A percentile compares a stretch with the other conserved stretches of the same genome.
Evolutionary conservation across 2,329 filamentous ascomycete genomes (phyloP).

Genomic region (Nemania bipapillata): DNA sequence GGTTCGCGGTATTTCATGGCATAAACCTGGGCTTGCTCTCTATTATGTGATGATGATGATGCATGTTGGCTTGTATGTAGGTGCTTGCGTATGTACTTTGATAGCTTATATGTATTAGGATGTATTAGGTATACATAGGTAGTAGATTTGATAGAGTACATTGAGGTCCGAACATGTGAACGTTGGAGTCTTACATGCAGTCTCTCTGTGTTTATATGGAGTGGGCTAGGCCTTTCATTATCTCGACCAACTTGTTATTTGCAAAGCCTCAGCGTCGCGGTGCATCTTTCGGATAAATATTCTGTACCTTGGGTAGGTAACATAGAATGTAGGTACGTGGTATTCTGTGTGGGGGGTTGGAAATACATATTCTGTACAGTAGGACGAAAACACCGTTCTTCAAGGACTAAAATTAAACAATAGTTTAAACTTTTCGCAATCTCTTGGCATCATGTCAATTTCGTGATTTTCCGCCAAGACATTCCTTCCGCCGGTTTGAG

Average conservation of each 20-base stretch:
- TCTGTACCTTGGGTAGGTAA: no score
- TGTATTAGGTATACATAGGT: no score
- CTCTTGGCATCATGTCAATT: conserved; percentile 14
- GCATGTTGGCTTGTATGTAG: not conserved
- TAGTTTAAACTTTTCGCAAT: no score
- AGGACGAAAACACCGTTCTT: not conserved
- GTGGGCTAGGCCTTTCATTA: not conserved
- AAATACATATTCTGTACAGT: not conserved
- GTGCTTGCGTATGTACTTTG: not conserved
- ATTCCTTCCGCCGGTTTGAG: not conserved
- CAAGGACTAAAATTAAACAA: conserved; percentile 4
- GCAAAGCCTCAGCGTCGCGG: not conserved
- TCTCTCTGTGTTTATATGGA: not conserved
- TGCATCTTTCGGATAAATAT: not conserved
- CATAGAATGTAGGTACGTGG: no score
- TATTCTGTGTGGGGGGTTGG: not conserved
- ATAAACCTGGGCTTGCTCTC: not conserved
- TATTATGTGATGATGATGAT: no score
- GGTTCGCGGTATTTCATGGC: not conserved
- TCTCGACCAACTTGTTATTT: not conserved
- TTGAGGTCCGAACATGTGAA: not conserved
- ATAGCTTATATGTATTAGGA: not conserved
- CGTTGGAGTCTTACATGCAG: not conserved
- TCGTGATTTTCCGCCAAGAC: conserved; percentile 14
- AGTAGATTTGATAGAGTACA: no score